Evolutionary conservation across 768 basidiomycete species (phyloP).

Genomic region (Paxillus rubicundulus): DNA sequence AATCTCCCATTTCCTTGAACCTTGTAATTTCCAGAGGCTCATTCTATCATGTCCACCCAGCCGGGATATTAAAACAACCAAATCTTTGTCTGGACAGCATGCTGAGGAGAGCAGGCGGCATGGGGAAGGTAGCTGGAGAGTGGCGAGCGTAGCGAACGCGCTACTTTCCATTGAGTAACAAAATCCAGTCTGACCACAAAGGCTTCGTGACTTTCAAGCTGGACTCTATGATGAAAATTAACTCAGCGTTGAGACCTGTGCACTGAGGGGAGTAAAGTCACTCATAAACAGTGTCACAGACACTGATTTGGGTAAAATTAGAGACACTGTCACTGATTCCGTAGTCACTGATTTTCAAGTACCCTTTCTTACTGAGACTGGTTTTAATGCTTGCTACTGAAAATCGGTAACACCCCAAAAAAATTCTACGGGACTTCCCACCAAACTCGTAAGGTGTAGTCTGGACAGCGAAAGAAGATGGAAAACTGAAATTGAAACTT

Average conservation of each 20-base stretch:
- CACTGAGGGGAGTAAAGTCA: too few species aligned
- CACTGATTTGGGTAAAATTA: too few species aligned
- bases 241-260: neutral
- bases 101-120: constrained; percentile 60
- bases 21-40: constrained; percentile 79
- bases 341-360: too few species aligned
- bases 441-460: too few species aligned
- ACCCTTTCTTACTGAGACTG: too few species aligned
- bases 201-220: neutral
- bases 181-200: neutral
- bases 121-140: constrained; percentile 52
- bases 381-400: too few species aligned
- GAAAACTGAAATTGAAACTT: too few species aligned
- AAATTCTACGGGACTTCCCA: too few species aligned
- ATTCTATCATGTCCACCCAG: constrained; percentile 67
- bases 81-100: constrained; percentile 85
- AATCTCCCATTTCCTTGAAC: constrained; percentile 80
- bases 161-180: constrained; percentile 37
- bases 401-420: too few species aligned
- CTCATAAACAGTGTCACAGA: too few species aligned
- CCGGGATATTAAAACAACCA: constrained; percentile 64
- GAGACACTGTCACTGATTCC: too few species aligned
- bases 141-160: constrained; percentile 55
- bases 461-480: too few species aligned
- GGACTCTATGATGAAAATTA: constrained; percentile 5